A percentile compares a stretch with the other conserved stretches of the same genome.
Conservation (phyloP, 2,329 filamentous ascomycete species). For the Metarhizium brunneum region DNA sequence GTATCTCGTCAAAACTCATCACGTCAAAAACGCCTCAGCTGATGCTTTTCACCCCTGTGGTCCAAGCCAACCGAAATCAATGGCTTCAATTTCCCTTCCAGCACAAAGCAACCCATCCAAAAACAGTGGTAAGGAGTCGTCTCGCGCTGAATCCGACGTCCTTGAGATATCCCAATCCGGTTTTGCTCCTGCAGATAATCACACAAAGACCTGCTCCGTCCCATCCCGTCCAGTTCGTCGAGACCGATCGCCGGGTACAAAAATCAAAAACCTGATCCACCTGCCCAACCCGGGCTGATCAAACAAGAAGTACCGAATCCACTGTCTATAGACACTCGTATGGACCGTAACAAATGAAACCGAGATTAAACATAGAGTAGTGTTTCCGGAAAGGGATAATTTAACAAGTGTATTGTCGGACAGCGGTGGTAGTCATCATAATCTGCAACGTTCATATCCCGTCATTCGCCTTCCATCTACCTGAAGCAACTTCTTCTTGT, state of each 20-base stretch:
- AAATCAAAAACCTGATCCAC: neutral
- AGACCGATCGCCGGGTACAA: neutral
- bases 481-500: neutral
- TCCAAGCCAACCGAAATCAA: neutral
- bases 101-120: conserved; percentile 9
- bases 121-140: neutral
- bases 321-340: neutral
- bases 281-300: neutral
- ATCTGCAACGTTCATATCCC: neutral
- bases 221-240: neutral
- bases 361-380: neutral
- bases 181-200: neutral
- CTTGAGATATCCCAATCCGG: conserved; percentile 3
- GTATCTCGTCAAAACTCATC: conserved; percentile 9
- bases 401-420: neutral
- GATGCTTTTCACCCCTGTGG: conserved; percentile 3
- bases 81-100: neutral
- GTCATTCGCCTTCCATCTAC: neutral
- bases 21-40: conserved; percentile 10
- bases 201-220: neutral
- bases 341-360: neutral
- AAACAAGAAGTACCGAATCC: neutral
- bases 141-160: neutral
- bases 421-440: conserved; percentile 6
- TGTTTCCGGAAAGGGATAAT: neutral